A percentile compares a stretch with the other conserved stretches of the same genome.
Conservation (phyloP, 1,139 yeast genomes). For the Taphrina flavorubra region DNA sequence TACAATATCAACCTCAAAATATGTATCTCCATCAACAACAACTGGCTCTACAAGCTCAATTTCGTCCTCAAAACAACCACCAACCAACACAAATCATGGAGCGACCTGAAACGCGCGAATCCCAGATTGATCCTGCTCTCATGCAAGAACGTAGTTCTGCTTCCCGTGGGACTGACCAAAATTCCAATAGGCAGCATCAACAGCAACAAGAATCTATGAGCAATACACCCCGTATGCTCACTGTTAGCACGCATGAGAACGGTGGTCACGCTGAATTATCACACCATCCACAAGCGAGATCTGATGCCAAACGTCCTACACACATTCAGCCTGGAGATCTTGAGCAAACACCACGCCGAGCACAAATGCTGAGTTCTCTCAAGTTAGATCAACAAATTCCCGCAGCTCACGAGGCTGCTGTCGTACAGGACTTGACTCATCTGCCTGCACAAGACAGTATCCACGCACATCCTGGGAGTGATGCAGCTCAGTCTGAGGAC, state of each 20-base stretch:
- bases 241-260: neutral
- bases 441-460: neutral
- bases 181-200: neutral
- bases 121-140: constrained; percentile 26
- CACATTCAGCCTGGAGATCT: constrained; percentile 13
- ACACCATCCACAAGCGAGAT: neutral
- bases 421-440: neutral
- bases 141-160: neutral
- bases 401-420: neutral
- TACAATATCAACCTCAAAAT: constrained; percentile 29
- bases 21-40: constrained; percentile 29
- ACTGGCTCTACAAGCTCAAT: constrained; percentile 22
- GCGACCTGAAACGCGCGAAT: neutral
- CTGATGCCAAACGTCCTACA: neutral
- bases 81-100: neutral
- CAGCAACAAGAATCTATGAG: neutral
- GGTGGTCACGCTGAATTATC: neutral
- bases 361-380: neutral
- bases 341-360: neutral
- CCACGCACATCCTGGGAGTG: constrained; percentile 1
- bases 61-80: neutral
- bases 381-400: neutral
- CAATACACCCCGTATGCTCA: neutral
- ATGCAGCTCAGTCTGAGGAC: constrained; percentile 23
- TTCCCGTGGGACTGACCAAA: neutral